Evolutionary conservation across 768 basidiomycete genomes (phyloP), one percentile per base, ranked within the genome.

Genomic region (Coprinopsis marcescibilis): DNA sequence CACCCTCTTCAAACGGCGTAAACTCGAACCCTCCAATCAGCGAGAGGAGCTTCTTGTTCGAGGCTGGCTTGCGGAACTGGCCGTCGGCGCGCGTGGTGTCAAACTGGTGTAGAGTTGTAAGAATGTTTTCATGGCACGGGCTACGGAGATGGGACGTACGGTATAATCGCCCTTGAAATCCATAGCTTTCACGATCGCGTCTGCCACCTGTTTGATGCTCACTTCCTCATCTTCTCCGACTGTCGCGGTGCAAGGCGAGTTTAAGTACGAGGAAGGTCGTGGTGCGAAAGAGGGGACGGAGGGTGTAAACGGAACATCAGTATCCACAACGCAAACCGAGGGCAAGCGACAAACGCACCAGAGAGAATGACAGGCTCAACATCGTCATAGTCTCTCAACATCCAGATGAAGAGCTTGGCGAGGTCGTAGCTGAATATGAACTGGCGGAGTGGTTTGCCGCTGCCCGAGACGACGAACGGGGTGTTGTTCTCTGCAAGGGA

Each of bases 361-460:
- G 90, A 93, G 14, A 97, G 76, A 56, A 96, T 97, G 62, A 97
- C 69, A 4, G 94, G 94, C 55, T 95, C 92, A 42, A 95, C 85
- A 55, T 89, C 85, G 43, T 93, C 78, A 62, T 98, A 96, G 59
- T 95, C 86, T 36, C 89, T 74, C 53, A 94, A 66, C 73, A 82
- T 80, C 91, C 89, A 93, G 60, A 96, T 86, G 73, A 96, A 95
- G 46, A 95, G 73, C 64, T 90, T 95, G 35, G 93, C 94, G 40
- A 97, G 82, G 66, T 98, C 93, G 40, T 80, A 73, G n/a, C 94
- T 96, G 69, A 92, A 97, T 65, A 96, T 94, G 64, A 97, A 97
- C 64, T 97, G 94, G n/a, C 94, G 80, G 27, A 96, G 76, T 5
- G 94, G 94, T 55, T 85, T 90, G 26, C 94, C 94, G 0, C 89